Base-by-base conservation (phyloP, 2,329 filamentous ascomycete genomes). In the Clonostachys rhizophaga region DNA sequence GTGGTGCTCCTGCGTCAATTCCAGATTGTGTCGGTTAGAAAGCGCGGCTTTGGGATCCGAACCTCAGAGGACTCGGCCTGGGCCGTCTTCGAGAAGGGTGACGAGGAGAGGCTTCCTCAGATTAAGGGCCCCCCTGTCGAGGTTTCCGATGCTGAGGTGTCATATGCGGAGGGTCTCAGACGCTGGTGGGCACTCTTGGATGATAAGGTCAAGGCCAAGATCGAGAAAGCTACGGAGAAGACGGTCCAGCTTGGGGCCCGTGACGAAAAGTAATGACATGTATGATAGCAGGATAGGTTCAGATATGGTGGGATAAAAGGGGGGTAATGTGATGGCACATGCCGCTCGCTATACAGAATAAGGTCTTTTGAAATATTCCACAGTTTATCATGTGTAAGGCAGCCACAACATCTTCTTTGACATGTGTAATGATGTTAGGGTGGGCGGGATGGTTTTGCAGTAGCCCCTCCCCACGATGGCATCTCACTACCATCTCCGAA, bases 111-210 rank as follows among this genome's bases (percentile, higher is more conserved):
- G 56, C 62, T 72, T 40, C 66, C 76, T 40, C 76, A 84, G 63
- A 75, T 84, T 45, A 75, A 72, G 50, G 81, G 81, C 1, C 77
- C 79, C 46, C 80, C 80, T 1, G 72, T 85, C 17, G 81, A 85
- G 61, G 70, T 77, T 50, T 68, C 67, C 30, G 65, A 70, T 13
- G 65, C 61, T 30, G 81, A 84, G 62, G 66, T 64, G 44, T 65
- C 64, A 30, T 76, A 81, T 53, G 72, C 78, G 46, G 58, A 58
- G 42, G 65, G 69, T 46, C 60, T 85, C 52, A 69, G 68, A 52
- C 65, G 66, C 42, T 80, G 76, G 72, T 79, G 72, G 59, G 56
- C 57, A 24, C 57, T 68, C 41, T 60, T 83, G 44, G 78, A 79
- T 52, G 67, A 62, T 5, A 68, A 62, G 51, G 63, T 73, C 2